These are phyloP conservation scores for Diaporthe australafricana DNA, from an alignment of 2,329 filamentous ascomycete genomes.

Conservation along the genomic window DNA sequence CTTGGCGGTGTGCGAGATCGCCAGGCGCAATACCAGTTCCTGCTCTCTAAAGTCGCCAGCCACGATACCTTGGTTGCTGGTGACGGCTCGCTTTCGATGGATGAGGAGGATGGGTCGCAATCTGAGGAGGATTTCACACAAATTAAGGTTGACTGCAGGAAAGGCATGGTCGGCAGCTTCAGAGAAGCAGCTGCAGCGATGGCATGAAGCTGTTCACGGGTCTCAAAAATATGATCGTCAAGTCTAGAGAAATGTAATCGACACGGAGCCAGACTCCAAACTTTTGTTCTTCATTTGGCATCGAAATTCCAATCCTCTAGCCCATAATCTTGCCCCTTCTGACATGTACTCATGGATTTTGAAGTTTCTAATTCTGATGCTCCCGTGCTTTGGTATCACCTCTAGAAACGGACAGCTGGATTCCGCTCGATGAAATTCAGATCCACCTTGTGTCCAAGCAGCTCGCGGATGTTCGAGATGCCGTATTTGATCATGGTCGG, in stretches of 20 bases:
- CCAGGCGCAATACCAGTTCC: slow-evolving; percentile 68
- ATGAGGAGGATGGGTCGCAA: slow-evolving; percentile 62
- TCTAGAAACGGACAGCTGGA: slow-evolving; percentile 34
- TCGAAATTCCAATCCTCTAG: background rate
- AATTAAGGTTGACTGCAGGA: slow-evolving; percentile 52
- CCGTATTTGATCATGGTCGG: slow-evolving; percentile 98
- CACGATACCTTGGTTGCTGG: slow-evolving; percentile 52
- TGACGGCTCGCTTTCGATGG: slow-evolving; percentile 44
- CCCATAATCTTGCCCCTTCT: background rate
- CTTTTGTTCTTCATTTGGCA: background rate
- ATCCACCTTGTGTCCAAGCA: slow-evolving; percentile 89
- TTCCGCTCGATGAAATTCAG: slow-evolving; percentile 34
- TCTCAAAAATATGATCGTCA: slow-evolving; percentile 6
- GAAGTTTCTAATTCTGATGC: slow-evolving; percentile 2
- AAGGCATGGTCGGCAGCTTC: slow-evolving; percentile 68
- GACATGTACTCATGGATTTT: background rate
- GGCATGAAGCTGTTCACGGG: slow-evolving; percentile 46
- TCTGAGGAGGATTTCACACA: slow-evolving; percentile 52
- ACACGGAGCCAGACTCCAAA: slow-evolving; percentile 26
- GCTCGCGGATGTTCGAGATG: slow-evolving; percentile 90
- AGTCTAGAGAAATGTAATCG: slow-evolving; percentile 19
- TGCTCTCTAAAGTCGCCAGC: slow-evolving; percentile 69
- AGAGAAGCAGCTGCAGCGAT: slow-evolving; percentile 67
- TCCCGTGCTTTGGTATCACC: background rate
- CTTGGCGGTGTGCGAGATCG: slow-evolving; percentile 66